These are phyloP conservation scores for Chaetomium olivaceum DNA, from an alignment of 2,329 filamentous ascomycete genomes.

Conservation along the genomic window DNA sequence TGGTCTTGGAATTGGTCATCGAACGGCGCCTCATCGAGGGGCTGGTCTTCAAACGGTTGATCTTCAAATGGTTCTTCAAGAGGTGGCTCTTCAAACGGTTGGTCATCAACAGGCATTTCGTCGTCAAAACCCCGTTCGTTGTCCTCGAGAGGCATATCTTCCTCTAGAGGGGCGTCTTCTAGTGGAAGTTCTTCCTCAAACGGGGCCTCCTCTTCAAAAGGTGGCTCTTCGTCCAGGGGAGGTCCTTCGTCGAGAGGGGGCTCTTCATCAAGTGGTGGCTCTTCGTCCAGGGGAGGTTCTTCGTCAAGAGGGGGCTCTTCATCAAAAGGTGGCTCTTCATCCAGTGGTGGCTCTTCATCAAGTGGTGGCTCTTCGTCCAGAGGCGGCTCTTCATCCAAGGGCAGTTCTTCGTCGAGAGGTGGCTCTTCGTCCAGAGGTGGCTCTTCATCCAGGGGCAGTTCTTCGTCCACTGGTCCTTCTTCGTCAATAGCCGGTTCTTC, in stretches of 20 bases:
- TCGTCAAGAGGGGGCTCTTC: background rate
- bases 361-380: background rate
- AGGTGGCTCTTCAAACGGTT: background rate
- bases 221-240: background rate
- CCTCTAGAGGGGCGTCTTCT: background rate
- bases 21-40: background rate
- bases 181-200: background rate
- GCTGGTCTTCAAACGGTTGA: background rate
- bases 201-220: background rate
- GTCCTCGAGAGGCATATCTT: conserved; percentile 2
- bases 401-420: background rate
- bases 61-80: background rate
- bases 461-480: background rate
- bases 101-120: background rate
- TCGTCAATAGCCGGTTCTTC: background rate
- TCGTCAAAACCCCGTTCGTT: background rate
- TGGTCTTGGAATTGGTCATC: background rate
- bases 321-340: background rate
- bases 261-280: background rate
- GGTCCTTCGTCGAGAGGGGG: background rate
- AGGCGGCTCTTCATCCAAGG: background rate
- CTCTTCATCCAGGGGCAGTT: background rate
- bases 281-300: background rate
- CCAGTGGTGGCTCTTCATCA: background rate
- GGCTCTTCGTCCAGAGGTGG: background rate